These are phyloP conservation scores for Heracleum sosnowskyi DNA, from an alignment of 129 eudicot species.

Conservation along the genomic window DNA sequence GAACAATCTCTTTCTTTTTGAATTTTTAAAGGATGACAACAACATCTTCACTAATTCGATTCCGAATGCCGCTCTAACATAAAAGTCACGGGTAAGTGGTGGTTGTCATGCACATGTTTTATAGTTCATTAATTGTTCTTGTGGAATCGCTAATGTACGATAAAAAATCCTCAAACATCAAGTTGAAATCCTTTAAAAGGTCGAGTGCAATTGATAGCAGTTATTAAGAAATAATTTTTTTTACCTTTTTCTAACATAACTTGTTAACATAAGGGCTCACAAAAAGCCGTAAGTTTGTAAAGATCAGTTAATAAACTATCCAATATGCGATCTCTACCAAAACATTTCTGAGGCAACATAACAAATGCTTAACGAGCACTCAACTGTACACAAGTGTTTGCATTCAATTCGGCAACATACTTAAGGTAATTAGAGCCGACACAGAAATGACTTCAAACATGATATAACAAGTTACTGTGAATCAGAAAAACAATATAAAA, in stretches of 20 bases:
- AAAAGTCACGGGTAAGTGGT: background rate
- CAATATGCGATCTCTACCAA: background rate
- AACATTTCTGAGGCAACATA: background rate
- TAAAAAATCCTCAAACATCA: background rate
- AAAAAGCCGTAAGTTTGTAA: background rate
- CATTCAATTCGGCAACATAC: background rate
- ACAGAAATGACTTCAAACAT: background rate
- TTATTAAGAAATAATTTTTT: no score
- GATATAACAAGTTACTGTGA: background rate
- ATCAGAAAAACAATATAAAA: background rate
- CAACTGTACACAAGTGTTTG: background rate
- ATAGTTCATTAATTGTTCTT: background rate
- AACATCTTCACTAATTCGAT: background rate
- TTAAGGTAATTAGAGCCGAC: background rate
- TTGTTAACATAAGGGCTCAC: background rate
- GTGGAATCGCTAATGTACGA: background rate
- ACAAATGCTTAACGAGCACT: background rate
- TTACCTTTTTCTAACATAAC: background rate
- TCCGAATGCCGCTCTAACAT: background rate
- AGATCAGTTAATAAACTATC: background rate
- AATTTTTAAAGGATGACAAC: no score
- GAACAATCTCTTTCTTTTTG: no score
- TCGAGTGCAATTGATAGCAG: background rate
- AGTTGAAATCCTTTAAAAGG: background rate
- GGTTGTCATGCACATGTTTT: background rate